Conservation (phyloP, 331 rosid genomes). For the Quercus phellos region DNA sequence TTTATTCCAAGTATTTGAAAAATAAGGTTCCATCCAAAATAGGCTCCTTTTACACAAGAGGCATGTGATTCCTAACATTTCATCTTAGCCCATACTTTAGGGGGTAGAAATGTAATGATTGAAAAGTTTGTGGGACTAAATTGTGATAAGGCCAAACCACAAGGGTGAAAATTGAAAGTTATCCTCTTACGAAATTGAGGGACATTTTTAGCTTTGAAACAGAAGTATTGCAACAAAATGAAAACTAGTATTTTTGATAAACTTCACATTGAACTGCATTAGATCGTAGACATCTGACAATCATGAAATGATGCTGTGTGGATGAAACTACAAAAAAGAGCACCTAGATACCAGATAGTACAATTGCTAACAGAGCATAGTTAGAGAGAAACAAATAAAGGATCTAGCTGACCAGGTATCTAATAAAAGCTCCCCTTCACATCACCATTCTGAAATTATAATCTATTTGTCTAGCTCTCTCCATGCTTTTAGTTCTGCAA, state of each 20-base stretch:
- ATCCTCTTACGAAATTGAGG: too few relatives aligned
- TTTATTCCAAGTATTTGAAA: background rate
- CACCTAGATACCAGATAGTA: background rate
- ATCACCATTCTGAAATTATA: background rate
- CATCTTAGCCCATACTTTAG: too few relatives aligned
- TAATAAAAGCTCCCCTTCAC: background rate
- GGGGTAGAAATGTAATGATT: too few relatives aligned
- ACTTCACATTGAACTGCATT: background rate
- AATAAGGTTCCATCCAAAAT: too few relatives aligned
- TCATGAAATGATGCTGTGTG: background rate
- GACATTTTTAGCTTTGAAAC: too few relatives aligned
- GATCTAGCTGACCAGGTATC: background rate
- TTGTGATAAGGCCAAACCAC: too few relatives aligned
- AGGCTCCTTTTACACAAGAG: too few relatives aligned
- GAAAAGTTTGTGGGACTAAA: too few relatives aligned
- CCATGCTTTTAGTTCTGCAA: conserved; percentile 86
- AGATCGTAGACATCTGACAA: background rate
- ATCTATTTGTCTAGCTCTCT: conserved; percentile 47
- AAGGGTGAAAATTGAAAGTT: too few relatives aligned
- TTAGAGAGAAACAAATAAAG: background rate
- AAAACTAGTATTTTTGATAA: background rate
- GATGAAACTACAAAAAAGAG: background rate
- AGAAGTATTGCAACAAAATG: background rate
- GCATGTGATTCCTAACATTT: too few relatives aligned
- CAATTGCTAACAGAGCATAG: background rate